Evolutionary conservation across 371 early-diverging fungal species (phyloP).

Genomic region (Syncephalastrum sp.): DNA sequence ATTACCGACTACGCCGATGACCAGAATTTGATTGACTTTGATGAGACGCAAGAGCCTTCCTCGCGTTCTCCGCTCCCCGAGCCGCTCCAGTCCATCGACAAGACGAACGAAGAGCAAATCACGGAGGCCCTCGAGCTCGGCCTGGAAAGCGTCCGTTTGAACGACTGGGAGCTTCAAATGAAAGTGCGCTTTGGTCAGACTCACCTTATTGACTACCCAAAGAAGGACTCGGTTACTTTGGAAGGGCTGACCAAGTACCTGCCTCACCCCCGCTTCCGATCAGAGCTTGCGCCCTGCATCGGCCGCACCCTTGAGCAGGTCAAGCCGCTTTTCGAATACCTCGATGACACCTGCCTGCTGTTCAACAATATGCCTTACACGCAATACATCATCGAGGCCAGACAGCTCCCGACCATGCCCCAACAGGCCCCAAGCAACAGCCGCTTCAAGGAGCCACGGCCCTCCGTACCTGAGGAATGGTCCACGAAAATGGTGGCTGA

Average conservation of each 20-base stretch:
- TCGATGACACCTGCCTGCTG: constrained; percentile 11
- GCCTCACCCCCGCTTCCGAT: constrained; percentile 12
- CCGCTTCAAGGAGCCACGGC: constrained; percentile 1
- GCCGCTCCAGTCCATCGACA: constrained; percentile 11
- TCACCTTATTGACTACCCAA: constrained; percentile 16
- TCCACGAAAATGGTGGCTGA: constrained; percentile 10
- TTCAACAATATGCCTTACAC: constrained; percentile 21
- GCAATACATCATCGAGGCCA: constrained; percentile 17
- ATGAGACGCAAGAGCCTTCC: constrained; percentile 8
- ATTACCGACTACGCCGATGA: too few species aligned
- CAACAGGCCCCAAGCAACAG: not conserved
- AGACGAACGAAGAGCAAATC: constrained; percentile 21
- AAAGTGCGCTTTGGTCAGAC: constrained; percentile 43
- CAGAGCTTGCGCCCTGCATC: constrained; percentile 26
- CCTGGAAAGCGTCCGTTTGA: constrained; percentile 38
- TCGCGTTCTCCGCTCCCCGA: constrained; percentile 11
- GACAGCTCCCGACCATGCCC: constrained; percentile 15
- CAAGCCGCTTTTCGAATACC: constrained; percentile 18
- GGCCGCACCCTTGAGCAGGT: constrained; percentile 13
- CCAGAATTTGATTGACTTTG: constrained; percentile 23
- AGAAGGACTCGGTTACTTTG: not conserved
- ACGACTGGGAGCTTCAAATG: constrained; percentile 41
- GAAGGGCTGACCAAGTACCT: constrained; percentile 16
- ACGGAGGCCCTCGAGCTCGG: constrained; percentile 20
- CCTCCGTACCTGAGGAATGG: constrained; percentile 2